phyloP scores from a whole-genome alignment of 2,329 filamentous ascomycete species.

The Pseudopithomyces chartarum region DNA sequence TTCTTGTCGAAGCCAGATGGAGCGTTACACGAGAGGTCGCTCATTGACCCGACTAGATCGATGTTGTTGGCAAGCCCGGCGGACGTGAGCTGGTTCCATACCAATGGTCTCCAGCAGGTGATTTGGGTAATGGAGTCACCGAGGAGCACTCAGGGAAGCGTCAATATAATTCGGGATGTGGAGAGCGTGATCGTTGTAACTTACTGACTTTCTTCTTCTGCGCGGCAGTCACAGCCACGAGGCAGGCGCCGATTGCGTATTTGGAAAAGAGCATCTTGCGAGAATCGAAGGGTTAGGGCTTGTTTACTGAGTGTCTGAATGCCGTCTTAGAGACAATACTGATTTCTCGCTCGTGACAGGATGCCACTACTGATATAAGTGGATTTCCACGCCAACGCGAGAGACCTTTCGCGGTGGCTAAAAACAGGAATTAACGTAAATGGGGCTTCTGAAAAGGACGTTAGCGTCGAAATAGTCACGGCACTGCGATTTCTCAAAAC shows the following conservation, averaged over 20 bases:
- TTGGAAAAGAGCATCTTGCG: background rate
- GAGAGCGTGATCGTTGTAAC: background rate
- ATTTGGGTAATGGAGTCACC: constrained; percentile 4
- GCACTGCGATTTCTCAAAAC: too few relatives aligned
- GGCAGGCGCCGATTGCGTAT: background rate
- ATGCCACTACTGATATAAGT: background rate
- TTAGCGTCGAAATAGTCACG: too few relatives aligned
- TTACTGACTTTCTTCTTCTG: constrained; percentile 6
- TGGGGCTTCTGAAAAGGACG: too few relatives aligned
- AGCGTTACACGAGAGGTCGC: background rate
- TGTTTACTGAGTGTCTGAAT: background rate
- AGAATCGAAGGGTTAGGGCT: background rate
- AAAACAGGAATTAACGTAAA: background rate
- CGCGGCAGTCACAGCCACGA: background rate
- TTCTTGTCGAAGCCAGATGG: background rate
- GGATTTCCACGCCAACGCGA: background rate
- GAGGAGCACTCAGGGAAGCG: background rate
- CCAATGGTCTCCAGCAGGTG: background rate
- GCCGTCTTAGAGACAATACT: background rate
- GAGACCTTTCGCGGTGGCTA: background rate
- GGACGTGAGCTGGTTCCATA: constrained; percentile 1
- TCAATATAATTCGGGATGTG: background rate
- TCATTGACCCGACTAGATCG: background rate
- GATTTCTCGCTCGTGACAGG: background rate
- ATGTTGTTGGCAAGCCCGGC: background rate